A percentile compares a stretch with the other conserved stretches of the same genome.
phyloP scores from a whole-genome alignment of 2,329 filamentous ascomycete species.

The Exophiala sp. region DNA sequence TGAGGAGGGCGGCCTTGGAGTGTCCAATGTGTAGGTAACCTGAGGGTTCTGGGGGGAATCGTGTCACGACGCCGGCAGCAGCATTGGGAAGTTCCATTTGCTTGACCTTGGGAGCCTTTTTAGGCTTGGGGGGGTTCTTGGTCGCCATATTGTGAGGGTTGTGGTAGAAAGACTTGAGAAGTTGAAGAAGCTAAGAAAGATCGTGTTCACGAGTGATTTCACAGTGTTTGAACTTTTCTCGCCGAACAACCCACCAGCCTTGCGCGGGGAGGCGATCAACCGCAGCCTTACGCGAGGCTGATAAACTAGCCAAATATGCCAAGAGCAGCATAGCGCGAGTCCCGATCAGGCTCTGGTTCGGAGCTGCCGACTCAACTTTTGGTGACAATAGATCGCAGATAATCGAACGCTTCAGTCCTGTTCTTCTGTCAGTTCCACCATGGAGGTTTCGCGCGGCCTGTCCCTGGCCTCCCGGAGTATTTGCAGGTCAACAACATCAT shows the following conservation, averaged over 20 bases:
- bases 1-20: slow-evolving; percentile 33
- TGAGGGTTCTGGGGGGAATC: slow-evolving; percentile 36
- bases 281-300: slow-evolving; percentile 5
- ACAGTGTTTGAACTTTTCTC: slow-evolving; percentile 11
- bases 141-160: slow-evolving; percentile 13
- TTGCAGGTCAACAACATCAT: slow-evolving; percentile 20
- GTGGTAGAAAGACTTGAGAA: not conserved
- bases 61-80: slow-evolving; percentile 33
- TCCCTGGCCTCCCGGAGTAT: slow-evolving; percentile 13
- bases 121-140: slow-evolving; percentile 22
- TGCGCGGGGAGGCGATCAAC: slow-evolving; percentile 4
- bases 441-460: slow-evolving; percentile 18
- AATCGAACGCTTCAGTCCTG: not conserved
- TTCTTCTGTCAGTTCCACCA: not conserved
- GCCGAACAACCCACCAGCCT: slow-evolving; percentile 6
- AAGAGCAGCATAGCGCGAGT: slow-evolving; percentile 7
- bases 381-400: not conserved
- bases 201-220: slow-evolving; percentile 7
- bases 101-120: slow-evolving; percentile 29
- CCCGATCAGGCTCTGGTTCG: not conserved
- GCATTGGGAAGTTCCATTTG: slow-evolving; percentile 32
- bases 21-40: slow-evolving; percentile 36
- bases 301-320: slow-evolving; percentile 12
- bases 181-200: not conserved
- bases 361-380: not conserved